phyloP scores from a whole-genome alignment of 257 asterid genomes.

The Capsicum baccatum region DNA sequence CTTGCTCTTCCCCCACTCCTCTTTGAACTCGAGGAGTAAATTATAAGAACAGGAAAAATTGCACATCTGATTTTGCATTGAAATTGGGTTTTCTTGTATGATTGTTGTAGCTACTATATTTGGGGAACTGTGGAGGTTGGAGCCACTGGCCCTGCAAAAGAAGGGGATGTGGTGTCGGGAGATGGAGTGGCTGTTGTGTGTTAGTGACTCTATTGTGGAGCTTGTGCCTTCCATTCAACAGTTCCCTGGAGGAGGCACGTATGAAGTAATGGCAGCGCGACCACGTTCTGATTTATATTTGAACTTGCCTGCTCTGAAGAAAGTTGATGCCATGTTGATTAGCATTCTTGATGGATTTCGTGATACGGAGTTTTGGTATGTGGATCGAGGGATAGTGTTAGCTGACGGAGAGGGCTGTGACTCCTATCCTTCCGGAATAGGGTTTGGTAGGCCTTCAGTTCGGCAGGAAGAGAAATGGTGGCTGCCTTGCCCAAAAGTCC shows the following conservation, averaged over 20 bases:
- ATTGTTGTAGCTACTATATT: constrained; percentile 73
- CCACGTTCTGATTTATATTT: constrained; percentile 81
- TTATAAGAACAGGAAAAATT: background rate
- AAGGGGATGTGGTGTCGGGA: constrained; percentile 94
- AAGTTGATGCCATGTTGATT: constrained; percentile 92
- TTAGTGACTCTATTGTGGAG: constrained; percentile 92
- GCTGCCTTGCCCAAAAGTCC: constrained; percentile 97
- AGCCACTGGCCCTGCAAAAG: constrained; percentile 86
- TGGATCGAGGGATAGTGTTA: constrained; percentile 76
- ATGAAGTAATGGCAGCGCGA: constrained; percentile 82
- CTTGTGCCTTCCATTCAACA: constrained; percentile 87
- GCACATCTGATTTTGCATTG: constrained; percentile 14
- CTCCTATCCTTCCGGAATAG: constrained; percentile 44
- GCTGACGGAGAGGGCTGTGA: constrained; percentile 53
- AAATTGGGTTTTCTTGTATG: constrained; percentile 8
- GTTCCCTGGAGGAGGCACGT: constrained; percentile 80
- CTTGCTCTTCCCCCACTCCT: background rate
- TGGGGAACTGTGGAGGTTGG: constrained; percentile 97
- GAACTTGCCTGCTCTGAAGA: constrained; percentile 97
- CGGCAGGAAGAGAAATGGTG: constrained; percentile 99
- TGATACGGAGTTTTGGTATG: constrained; percentile 88
- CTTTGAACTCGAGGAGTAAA: background rate
- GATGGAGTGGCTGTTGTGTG: constrained; percentile 91
- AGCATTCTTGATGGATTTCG: constrained; percentile 83
- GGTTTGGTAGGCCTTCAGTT: constrained; percentile 82